phyloP scores from a whole-genome alignment of 2,329 filamentous ascomycete species.

The Microcyclosporella mali region DNA sequence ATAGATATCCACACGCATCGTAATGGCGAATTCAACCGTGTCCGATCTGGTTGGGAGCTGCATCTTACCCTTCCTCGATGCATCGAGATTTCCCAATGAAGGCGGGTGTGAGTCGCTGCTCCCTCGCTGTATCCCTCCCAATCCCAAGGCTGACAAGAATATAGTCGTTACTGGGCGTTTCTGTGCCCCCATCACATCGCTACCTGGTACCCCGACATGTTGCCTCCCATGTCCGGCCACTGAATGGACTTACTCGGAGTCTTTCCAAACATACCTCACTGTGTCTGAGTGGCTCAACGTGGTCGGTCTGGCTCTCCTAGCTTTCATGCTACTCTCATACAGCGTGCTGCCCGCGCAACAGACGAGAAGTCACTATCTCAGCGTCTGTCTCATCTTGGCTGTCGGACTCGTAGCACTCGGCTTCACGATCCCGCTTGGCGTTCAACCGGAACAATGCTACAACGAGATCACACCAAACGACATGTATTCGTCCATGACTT shows the following conservation, averaged over 20 bases:
- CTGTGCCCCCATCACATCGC: constrained; percentile 43
- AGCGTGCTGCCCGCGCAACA: constrained; percentile 74
- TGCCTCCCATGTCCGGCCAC: constrained; percentile 87
- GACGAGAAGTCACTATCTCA: constrained; percentile 88
- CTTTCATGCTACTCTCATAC: constrained; percentile 76
- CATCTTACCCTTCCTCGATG: constrained; percentile 63
- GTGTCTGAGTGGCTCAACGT: constrained; percentile 81
- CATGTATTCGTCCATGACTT: constrained; percentile 75
- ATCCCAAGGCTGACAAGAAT: constrained; percentile 1
- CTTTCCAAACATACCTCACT: constrained; percentile 52
- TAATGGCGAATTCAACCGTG: constrained; percentile 32
- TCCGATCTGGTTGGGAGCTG: constrained; percentile 48
- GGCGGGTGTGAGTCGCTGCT: constrained; percentile 61
- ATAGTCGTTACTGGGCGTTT: constrained; percentile 52
- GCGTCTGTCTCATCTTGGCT: constrained; percentile 72
- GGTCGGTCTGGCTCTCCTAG: constrained; percentile 61
- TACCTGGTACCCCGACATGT: constrained; percentile 54
- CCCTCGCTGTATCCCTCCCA: not conserved
- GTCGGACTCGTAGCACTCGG: constrained; percentile 81
- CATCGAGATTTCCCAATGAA: constrained; percentile 50
- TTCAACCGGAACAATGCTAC: constrained; percentile 73
- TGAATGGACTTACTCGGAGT: constrained; percentile 62
- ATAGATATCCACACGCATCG: no score
- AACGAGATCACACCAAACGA: constrained; percentile 89
- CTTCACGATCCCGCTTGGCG: constrained; percentile 80